Evolutionary conservation across 305 asterid species (phyloP), one percentile per base, ranked within the genome.

Genomic region (Fraxinus xanthoxyloides): DNA sequence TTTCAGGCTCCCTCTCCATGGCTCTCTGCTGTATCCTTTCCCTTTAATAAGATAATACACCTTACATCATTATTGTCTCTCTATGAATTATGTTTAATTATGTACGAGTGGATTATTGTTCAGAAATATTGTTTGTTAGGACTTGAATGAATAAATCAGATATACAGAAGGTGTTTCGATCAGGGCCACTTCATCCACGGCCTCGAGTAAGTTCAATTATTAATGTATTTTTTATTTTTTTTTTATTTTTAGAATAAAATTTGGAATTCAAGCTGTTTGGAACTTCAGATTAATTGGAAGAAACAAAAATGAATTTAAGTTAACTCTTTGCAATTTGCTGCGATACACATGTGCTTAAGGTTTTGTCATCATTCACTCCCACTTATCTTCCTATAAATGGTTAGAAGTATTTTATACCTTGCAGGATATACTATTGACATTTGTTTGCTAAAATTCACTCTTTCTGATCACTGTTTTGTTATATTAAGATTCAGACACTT

Each of bases 1-100:
- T 94, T 59, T 92, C 98, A 17, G 98, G 97, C 73, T 92, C 99
- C 75, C 97, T 95, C 76, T 95, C 99, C 23, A 92, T 94, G 98
- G 97, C 99, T 21, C 89, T 95, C 23, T 92, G 98, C 78, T 94
- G 98, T 95, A 95, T 95, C 96, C 98, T 88, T 56, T 21, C 67
- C 35, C 19, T 79, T 70, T 34, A 19, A 35, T 4, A 34, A 78
- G 67, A 19, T 73, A 6, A 7, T 79, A 26, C 65, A 67, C 30
- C 17, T 43, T 80, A 19, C 21, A 38, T 78, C 48, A 19, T 46
- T 79, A 56, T 70, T 43, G 61, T 61, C 26, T 15, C n/a, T 56
- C 83, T 83, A 46, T n/a, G n/a, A n/a, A n/a, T n/a, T n/a, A 56
- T 23, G 73, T 15, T 34, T 69, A 34, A 36, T 73, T 28, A 7